A percentile compares a stretch with the other conserved stretches of the same genome.
phyloP scores from a whole-genome alignment of 768 basidiomycete species.

The Agaricus subrufescens region DNA sequence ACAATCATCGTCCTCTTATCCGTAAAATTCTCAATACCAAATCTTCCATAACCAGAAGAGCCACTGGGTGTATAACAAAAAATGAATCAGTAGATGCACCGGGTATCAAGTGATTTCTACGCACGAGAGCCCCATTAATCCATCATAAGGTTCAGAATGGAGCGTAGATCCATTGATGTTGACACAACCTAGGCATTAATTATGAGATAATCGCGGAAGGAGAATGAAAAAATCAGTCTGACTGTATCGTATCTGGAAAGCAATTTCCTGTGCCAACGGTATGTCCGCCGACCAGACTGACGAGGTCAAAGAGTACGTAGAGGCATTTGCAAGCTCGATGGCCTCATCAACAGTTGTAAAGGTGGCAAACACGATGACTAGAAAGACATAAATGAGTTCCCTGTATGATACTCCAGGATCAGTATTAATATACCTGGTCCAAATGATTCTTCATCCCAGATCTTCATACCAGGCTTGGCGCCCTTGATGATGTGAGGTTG shows the following conservation, averaged over 20 bases:
- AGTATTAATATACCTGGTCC: constrained; percentile 39
- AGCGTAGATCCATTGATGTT: constrained; percentile 54
- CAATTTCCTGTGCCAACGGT: constrained; percentile 37
- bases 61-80: constrained; percentile 22
- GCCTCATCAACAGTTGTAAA: constrained; percentile 50
- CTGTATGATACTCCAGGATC: not conserved
- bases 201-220: not conserved
- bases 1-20: constrained; percentile 25
- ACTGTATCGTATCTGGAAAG: constrained; percentile 46
- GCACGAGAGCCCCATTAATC: constrained; percentile 43
- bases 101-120: constrained; percentile 11
- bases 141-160: constrained; percentile 35
- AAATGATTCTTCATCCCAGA: constrained; percentile 59
- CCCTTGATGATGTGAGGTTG: constrained; percentile 46
- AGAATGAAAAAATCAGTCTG: too few species aligned
- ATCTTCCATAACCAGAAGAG: constrained; percentile 46
- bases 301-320: constrained; percentile 41
- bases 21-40: constrained; percentile 46
- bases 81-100: not conserved
- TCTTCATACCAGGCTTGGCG: constrained; percentile 42
- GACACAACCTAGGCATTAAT: constrained; percentile 33
- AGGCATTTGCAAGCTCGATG: constrained; percentile 35
- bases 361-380: constrained; percentile 38
- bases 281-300: constrained; percentile 49
- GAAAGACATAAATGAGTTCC: not conserved